Base-by-base conservation (phyloP, 2,329 filamentous ascomycete species). In the Stachybotrys echinatus region DNA sequence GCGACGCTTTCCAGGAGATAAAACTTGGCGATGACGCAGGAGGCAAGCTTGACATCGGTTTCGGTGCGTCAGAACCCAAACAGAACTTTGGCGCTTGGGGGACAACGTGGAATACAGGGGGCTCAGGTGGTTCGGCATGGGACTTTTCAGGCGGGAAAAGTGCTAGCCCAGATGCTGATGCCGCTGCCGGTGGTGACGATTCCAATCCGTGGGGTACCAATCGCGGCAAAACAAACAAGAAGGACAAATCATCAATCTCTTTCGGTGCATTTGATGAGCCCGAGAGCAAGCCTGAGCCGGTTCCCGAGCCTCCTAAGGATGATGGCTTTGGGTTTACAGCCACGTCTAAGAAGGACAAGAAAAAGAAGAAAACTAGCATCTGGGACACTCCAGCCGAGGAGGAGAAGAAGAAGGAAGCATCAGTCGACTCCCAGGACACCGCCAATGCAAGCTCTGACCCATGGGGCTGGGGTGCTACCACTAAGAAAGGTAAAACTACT, bases 1-100 rank as follows among this genome's bases (percentile, higher is more conserved):
- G 75, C n/a, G 66, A 67, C 47, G 56, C 64, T 6, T 88, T 89
- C 56, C 76, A 87, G 42, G 84, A 89, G 23, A 82, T 90, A 55
- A 87, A 82, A 58, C 66, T 89, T 22, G 64, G 64, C n/a, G 78
- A 84, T 55, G 83, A 85, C 50, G 61, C 68, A 22, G 74, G 71
- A n/a, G 79, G 81, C 2, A 79, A 80, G 49, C 61, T 83, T 6
- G 79, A 84, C 53, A 61, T 83, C 14, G 77, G 73, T 52, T 76
- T 83, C 57, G 77, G 76, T 46, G 63, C 70, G n/a, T 67, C 70
- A 21, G 71, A 72, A 37, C 61, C 62, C 12, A 78, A 78, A 55
- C 61, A 65, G 38, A 52, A 60, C 39, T 76, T 87, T 57, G 76
- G 81, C 45, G 69, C 73, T 38, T 87, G 83, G 81, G 81, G 81